Base-by-base conservation (phyloP, 164 flowering plant genomes). In the Nelumbo lutea region DNA sequence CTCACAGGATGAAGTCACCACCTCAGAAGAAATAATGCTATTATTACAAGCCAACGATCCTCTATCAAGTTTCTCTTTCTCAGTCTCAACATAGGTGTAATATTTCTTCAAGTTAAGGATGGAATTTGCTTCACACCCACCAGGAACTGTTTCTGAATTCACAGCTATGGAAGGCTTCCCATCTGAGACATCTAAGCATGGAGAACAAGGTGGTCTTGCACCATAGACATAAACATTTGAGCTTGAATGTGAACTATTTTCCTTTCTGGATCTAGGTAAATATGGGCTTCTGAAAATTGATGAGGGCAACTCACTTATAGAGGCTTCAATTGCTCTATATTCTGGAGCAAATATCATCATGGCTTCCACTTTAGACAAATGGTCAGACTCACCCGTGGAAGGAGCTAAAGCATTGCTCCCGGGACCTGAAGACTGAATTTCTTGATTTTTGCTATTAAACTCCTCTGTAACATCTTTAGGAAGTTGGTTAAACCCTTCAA, bases 331-430 rank as follows among this genome's bases (percentile, higher is more conserved):
- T 42, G 98, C 97, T 73, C 93, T 90, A 84, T 88, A 96, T 79
- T 96, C 98, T 14, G 88, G 83, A 80, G 99, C 96, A 85, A 89
- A 89, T 66, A 97, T 84, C 93, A 91, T 81, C 78, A 84, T 67
- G 47, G 97, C 99, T 83, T 96, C 99, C 67, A 85, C 86, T 81
- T 93, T 96, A 6, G 85, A 80, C 45, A 91, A 72, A 76, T 90
- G 89, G 71, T 90, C 90, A 77, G 87, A 88, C 80, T 89, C 97
- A 61, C 86, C 79, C 2, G 75, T 69, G 62, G 83, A 72, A 65
- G 82, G 67, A 43, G 83, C 81, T 41, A 79, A 77, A 62, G 82
- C 67, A 64, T 64, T 66, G 75, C 67, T 79, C 53, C 59, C 76
- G 44, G 78, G 81, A 74, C 68, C 90, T 41, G 90, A 79, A 45